A percentile compares a stretch with the other conserved stretches of the same genome.
Conservation (phyloP, 2,329 filamentous ascomycete species). For the Nemania sp. region DNA sequence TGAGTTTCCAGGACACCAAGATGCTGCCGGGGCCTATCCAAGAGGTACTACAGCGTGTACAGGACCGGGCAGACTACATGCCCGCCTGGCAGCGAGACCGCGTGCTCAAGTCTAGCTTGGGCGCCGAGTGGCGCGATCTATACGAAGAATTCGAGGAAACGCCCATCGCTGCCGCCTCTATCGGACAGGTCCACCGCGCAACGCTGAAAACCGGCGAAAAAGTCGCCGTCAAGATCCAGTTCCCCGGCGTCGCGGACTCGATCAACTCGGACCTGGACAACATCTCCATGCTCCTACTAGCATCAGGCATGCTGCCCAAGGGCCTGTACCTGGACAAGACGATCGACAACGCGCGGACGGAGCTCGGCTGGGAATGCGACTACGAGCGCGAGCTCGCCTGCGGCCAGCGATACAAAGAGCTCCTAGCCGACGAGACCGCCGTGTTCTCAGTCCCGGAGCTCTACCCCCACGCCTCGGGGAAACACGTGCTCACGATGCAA, state of each 20-base stretch:
- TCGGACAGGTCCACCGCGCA: conserved; percentile 92
- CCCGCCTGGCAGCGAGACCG: conserved; percentile 87
- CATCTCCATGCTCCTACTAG: conserved; percentile 84
- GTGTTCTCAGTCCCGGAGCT: conserved; percentile 81
- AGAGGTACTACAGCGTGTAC: conserved; percentile 87
- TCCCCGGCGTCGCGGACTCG: conserved; percentile 91
- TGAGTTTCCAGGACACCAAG: conserved; percentile 97
- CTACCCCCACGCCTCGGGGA: conserved; percentile 77
- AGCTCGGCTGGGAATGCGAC: conserved; percentile 97
- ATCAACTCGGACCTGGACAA: conserved; percentile 98
- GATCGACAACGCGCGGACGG: conserved; percentile 88
- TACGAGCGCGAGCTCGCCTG: conserved; percentile 87
- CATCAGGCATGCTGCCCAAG: conserved; percentile 85
- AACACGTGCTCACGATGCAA: conserved; percentile 89
- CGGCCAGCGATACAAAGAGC: conserved; percentile 71
- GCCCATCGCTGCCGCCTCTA: conserved; percentile 93
- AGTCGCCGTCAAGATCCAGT: conserved; percentile 96
- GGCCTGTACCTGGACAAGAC: conserved; percentile 96
- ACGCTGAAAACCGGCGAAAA: conserved; percentile 71
- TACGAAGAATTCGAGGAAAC: conserved; percentile 86
- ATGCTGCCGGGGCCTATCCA: conserved; percentile 88
- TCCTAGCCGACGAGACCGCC: conserved; percentile 74
- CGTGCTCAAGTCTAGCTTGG: conserved; percentile 78
- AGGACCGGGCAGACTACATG: conserved; percentile 98
- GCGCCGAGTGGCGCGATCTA: conserved; percentile 79